A percentile compares a stretch with the other conserved stretches of the same genome.
Conservation (phyloP, 139 green algal species). For the Dunaliella primolecta region DNA sequence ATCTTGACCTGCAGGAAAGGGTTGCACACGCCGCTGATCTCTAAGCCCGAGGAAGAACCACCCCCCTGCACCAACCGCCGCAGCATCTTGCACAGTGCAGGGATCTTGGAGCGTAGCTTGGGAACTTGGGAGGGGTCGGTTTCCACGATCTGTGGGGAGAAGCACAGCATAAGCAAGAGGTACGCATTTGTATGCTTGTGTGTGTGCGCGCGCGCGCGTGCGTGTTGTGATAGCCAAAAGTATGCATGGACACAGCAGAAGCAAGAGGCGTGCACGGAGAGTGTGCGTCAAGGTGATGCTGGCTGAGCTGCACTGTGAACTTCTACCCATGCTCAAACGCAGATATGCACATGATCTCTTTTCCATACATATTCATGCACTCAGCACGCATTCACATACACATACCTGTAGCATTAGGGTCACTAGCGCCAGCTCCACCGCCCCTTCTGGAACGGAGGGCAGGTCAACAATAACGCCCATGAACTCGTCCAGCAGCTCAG, state of each 20-base stretch:
- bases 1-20: constrained; percentile 96
- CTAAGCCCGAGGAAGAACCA: constrained; percentile 81
- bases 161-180: too few species aligned
- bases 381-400: background rate
- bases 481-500: constrained; percentile 89
- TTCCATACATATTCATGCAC: background rate
- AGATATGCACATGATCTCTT: too few species aligned
- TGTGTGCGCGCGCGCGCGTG: background rate
- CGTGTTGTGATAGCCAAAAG: background rate
- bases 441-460: constrained; percentile 87
- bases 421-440: constrained; percentile 77
- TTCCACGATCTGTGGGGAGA: constrained; percentile 28
- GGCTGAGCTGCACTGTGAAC: too few species aligned
- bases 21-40: constrained; percentile 91
- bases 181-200: background rate
- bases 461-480: constrained; percentile 66
- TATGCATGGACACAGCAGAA: background rate
- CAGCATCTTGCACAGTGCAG: constrained; percentile 69
- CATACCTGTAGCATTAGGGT: constrained; percentile 73
- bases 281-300: too few species aligned
- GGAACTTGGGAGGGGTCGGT: constrained; percentile 11
- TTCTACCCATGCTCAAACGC: too few species aligned
- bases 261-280: too few species aligned
- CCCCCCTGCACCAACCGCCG: constrained; percentile 59
- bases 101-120: constrained; percentile 51